phyloP scores from a whole-genome alignment of 2,329 filamentous ascomycete genomes.

The Stagonosporopsis chrysanthemi region DNA sequence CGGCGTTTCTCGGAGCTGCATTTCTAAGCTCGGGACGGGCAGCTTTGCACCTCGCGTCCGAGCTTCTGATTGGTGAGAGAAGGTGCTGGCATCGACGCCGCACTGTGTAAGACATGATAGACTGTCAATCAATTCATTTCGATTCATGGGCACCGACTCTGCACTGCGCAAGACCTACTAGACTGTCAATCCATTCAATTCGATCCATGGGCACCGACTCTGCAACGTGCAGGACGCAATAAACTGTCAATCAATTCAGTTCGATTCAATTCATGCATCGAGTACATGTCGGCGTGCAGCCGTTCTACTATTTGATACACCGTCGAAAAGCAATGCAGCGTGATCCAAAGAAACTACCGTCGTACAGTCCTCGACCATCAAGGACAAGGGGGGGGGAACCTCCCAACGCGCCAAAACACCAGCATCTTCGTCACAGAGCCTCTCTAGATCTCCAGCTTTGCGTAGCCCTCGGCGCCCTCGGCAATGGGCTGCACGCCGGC shows the following conservation, averaged over 20 bases:
- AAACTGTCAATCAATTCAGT: not conserved
- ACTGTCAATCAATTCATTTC: too few relatives aligned
- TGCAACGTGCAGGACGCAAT: too few relatives aligned
- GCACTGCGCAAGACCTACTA: too few relatives aligned
- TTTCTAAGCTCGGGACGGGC: conserved; percentile 15
- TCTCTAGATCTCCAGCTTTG: conserved; percentile 45
- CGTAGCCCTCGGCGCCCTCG: conserved; percentile 45
- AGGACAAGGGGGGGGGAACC: not conserved
- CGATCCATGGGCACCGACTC: too few relatives aligned
- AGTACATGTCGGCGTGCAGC: not conserved
- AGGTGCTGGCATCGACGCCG: too few relatives aligned
- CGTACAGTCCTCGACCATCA: conserved; percentile 12
- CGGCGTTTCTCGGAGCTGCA: conserved; percentile 14
- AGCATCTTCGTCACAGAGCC: not conserved
- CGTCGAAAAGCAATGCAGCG: conserved; percentile 6
- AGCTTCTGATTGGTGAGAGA: too few relatives aligned
- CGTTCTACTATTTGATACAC: conserved; percentile 12
- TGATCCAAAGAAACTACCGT: conserved; percentile 4
- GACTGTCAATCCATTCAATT: too few relatives aligned
- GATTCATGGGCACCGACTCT: too few relatives aligned
- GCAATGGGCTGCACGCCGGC: conserved; percentile 38
- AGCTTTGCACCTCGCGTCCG: too few relatives aligned
- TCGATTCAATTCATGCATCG: conserved; percentile 2
- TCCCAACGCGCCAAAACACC: conserved; percentile 19
- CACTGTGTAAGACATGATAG: too few relatives aligned